Percentiles rank a stretch among this genome's conserved stretches.
Conservation (phyloP, 2,329 filamentous ascomycete genomes). For the Acrocalymma vagum region DNA sequence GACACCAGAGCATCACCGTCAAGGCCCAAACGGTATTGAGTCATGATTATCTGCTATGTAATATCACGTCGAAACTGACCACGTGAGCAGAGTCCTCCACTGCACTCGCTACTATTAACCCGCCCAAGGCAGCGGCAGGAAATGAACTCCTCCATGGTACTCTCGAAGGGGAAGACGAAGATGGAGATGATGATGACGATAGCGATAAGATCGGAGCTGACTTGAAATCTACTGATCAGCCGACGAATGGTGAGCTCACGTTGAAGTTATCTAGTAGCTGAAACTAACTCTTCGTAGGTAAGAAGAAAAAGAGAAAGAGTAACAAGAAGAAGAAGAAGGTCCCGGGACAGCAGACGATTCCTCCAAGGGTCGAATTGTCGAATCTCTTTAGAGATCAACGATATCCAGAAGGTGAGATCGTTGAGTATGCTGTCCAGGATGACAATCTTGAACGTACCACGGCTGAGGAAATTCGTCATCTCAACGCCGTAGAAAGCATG, state of each 20-base stretch:
- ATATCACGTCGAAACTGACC: slow-evolving; percentile 28
- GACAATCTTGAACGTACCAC: slow-evolving; percentile 82
- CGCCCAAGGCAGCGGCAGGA: slow-evolving; percentile 42
- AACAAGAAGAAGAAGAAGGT: slow-evolving; percentile 72
- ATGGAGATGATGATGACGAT: slow-evolving; percentile 60
- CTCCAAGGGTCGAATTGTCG: slow-evolving; percentile 75
- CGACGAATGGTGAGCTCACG: slow-evolving; percentile 13
- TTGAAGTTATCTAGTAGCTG: background rate
- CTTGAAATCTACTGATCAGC: slow-evolving; percentile 33
- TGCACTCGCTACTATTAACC: slow-evolving; percentile 38
- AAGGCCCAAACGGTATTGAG: slow-evolving; percentile 41
- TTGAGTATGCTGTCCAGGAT: slow-evolving; percentile 69
- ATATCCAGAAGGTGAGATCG: slow-evolving; percentile 79
- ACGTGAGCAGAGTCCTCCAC: slow-evolving; percentile 32
- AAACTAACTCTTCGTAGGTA: slow-evolving; percentile 44
- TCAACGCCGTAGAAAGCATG: slow-evolving; percentile 69
- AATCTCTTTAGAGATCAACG: slow-evolving; percentile 73
- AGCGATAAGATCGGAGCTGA: slow-evolving; percentile 50
- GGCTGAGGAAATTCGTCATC: slow-evolving; percentile 80
- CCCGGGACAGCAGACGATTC: slow-evolving; percentile 70
- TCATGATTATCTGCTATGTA: background rate
- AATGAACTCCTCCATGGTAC: slow-evolving; percentile 44
- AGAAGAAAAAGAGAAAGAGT: slow-evolving; percentile 75
- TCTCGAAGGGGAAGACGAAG: slow-evolving; percentile 56
- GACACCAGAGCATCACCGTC: slow-evolving; percentile 46